Evolutionary conservation across 1,139 yeast genomes (phyloP).

Genomic region (Lodderomyces margitis): DNA sequence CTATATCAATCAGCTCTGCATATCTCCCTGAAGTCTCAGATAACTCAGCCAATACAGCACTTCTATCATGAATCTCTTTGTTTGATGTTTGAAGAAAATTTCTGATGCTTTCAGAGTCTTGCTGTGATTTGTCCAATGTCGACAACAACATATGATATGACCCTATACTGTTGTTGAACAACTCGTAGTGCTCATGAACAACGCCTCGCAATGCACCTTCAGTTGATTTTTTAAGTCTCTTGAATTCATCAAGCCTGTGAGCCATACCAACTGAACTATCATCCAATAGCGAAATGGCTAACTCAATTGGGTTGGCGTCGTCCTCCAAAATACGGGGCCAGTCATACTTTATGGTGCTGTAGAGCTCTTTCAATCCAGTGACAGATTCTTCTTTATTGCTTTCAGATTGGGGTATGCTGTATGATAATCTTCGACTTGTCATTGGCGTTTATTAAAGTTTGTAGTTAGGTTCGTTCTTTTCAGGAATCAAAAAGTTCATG

Average conservation of each 20-base stretch:
- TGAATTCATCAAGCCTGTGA: slow-evolving; percentile 60
- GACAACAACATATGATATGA: slow-evolving; percentile 64
- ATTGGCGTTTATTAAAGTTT: slow-evolving; percentile 4
- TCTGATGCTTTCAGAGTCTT: slow-evolving; percentile 49
- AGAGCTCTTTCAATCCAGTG: slow-evolving; percentile 36
- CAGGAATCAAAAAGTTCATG: neutral
- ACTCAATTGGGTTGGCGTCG: slow-evolving; percentile 74
- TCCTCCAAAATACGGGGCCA: slow-evolving; percentile 42
- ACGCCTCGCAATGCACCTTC: slow-evolving; percentile 61
- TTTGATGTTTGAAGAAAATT: slow-evolving; percentile 52
- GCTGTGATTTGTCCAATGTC: slow-evolving; percentile 56
- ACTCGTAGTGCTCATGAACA: slow-evolving; percentile 80
- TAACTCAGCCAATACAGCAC: slow-evolving; percentile 60
- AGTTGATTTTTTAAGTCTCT: slow-evolving; percentile 52
- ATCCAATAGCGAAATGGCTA: slow-evolving; percentile 78
- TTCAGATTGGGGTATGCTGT: slow-evolving; percentile 11
- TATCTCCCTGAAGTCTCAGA: slow-evolving; percentile 62
- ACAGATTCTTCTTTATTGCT: slow-evolving; percentile 27
- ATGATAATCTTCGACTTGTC: slow-evolving; percentile 14
- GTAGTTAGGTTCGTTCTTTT: too few relatives aligned
- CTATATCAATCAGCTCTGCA: slow-evolving; percentile 66
- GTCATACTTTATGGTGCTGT: slow-evolving; percentile 40
- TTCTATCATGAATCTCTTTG: slow-evolving; percentile 51
- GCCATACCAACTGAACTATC: slow-evolving; percentile 88
- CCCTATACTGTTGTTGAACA: slow-evolving; percentile 80